phyloP scores from a whole-genome alignment of 2,329 filamentous ascomycete species.

The Colletotrichum incanum region DNA sequence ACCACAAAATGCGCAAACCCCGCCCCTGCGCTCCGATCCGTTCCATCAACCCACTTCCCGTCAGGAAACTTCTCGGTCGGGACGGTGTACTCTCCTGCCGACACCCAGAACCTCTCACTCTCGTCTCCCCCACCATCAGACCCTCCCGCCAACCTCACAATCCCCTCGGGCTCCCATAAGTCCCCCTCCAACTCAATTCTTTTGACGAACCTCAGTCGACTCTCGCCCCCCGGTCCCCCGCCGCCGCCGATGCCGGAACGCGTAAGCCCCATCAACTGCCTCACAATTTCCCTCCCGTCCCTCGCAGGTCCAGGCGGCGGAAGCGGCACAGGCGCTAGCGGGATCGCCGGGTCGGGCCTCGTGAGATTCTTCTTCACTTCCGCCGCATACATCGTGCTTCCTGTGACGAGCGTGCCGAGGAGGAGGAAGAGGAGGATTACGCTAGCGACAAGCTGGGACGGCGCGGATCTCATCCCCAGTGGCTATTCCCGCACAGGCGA shows the following conservation, averaged over 20 bases:
- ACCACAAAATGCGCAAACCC: constrained; percentile 63
- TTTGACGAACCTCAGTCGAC: constrained; percentile 59
- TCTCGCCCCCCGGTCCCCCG: constrained; percentile 42
- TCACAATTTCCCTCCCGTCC: constrained; percentile 55
- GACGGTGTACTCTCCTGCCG: constrained; percentile 60
- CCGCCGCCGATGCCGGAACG: constrained; percentile 48
- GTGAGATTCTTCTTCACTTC: constrained; percentile 50
- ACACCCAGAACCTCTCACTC: constrained; percentile 60
- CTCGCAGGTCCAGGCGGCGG: constrained; percentile 54
- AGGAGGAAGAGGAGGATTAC: not conserved
- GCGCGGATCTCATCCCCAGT: not conserved
- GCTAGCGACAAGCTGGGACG: not conserved
- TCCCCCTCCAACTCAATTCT: constrained; percentile 61
- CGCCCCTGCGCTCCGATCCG: constrained; percentile 61
- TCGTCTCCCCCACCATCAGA: not conserved
- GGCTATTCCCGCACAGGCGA: not conserved
- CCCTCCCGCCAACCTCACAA: constrained; percentile 56
- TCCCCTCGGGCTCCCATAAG: constrained; percentile 65
- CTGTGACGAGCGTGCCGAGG: not conserved
- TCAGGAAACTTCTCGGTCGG: constrained; percentile 55
- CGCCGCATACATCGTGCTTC: not conserved
- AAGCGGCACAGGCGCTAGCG: constrained; percentile 54
- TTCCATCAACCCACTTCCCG: constrained; percentile 64
- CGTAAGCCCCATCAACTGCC: constrained; percentile 53
- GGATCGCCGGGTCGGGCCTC: constrained; percentile 47